These are phyloP conservation scores for Penicillium sumatraense DNA, from an alignment of 2,329 filamentous ascomycete species.

Conservation along the genomic window DNA sequence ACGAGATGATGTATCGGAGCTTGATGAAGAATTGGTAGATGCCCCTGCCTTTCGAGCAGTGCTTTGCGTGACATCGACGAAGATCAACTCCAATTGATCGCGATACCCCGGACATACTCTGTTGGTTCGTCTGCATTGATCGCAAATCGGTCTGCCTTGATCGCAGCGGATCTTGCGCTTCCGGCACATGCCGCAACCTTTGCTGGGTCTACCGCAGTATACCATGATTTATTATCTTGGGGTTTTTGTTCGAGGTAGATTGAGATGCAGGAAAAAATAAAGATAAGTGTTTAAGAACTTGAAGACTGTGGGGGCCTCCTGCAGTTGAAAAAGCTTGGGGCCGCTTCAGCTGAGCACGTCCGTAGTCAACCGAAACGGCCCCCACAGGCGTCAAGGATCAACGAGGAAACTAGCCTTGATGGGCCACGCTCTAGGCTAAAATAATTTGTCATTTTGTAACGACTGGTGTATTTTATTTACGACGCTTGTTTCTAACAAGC, in stretches of 20 bases:
- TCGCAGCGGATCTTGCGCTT: constrained; percentile 59
- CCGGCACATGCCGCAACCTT: constrained; percentile 50
- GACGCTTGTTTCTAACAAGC: too few species aligned
- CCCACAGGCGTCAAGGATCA: not conserved
- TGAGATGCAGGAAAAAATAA: not conserved
- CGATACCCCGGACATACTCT: constrained; percentile 69
- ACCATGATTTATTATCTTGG: constrained; percentile 35
- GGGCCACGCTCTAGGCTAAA: not conserved
- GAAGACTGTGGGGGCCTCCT: not conserved
- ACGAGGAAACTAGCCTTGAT: not conserved
- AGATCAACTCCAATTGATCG: constrained; percentile 67
- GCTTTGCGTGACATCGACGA: constrained; percentile 68
- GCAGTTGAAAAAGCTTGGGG: too few species aligned
- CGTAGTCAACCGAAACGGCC: not conserved
- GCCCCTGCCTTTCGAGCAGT: constrained; percentile 61
- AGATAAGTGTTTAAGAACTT: too few species aligned
- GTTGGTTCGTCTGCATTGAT: constrained; percentile 64
- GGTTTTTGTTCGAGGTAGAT: not conserved
- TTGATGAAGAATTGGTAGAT: not conserved
- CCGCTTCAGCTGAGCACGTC: too few species aligned
- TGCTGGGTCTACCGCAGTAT: constrained; percentile 50
- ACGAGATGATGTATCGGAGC: constrained; percentile 5
- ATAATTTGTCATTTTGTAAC: not conserved
- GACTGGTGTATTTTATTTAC: not conserved
- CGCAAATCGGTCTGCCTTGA: constrained; percentile 63